Evolutionary conservation across 257 asterid species (phyloP).

Genomic region (Echites panduratus): DNA sequence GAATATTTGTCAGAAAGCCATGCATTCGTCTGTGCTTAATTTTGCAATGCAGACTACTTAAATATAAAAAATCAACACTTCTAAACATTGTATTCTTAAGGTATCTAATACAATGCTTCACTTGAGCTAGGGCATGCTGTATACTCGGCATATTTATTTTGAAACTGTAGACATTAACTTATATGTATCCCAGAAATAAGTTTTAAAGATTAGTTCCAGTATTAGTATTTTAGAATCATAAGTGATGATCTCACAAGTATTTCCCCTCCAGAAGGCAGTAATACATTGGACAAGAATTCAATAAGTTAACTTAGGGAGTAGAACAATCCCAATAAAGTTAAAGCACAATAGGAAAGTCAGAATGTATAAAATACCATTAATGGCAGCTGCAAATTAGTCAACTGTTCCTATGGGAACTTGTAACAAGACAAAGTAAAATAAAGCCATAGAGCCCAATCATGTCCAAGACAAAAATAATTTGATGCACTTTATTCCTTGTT

Average conservation of each 20-base stretch:
- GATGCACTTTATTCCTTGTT: constrained; percentile 13
- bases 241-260: not conserved
- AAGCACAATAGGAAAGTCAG: not conserved
- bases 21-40: too few species aligned
- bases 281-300: not conserved
- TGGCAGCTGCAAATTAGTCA: not conserved
- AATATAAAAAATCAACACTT: not conserved
- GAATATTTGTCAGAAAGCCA: not conserved
- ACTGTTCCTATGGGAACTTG: not conserved
- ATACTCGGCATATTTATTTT: not conserved
- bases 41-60: not conserved
- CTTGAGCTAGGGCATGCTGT: not conserved
- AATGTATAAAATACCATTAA: not conserved
- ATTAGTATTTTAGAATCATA: not conserved
- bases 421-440: not conserved
- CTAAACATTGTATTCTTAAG: not conserved
- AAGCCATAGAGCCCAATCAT: constrained; percentile 9
- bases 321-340: not conserved
- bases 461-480: not conserved
- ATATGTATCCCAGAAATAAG: not conserved
- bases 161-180: not conserved
- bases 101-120: not conserved
- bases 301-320: not conserved
- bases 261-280: not conserved
- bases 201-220: not conserved